Conservation (phyloP, 2,329 filamentous ascomycete species). For the Fusarium aywerte region DNA sequence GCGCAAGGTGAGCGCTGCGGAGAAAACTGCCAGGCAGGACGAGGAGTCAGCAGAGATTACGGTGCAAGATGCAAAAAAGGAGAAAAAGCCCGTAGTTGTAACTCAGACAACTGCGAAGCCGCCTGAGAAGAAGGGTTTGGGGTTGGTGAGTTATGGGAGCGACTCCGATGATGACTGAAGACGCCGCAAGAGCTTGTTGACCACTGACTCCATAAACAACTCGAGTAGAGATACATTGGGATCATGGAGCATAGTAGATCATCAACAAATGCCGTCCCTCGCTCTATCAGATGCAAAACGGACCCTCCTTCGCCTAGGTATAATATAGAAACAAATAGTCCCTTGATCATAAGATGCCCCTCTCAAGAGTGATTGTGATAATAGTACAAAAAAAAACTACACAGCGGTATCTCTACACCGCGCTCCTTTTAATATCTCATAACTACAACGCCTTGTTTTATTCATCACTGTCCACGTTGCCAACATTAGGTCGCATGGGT, state of each 20-base stretch:
- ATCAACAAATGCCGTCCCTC: slow-evolving; percentile 26
- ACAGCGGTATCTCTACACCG: not conserved
- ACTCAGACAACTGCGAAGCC: slow-evolving; percentile 2
- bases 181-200: not conserved
- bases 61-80: slow-evolving; percentile 21
- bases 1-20: slow-evolving; percentile 43
- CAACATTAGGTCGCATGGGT: slow-evolving; percentile 56
- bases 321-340: slow-evolving; percentile 40
- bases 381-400: slow-evolving; percentile 42
- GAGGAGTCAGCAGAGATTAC: slow-evolving; percentile 24
- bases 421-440: not conserved
- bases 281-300: slow-evolving; percentile 35
- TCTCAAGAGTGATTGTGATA: slow-evolving; percentile 23
- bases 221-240: slow-evolving; percentile 35
- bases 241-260: slow-evolving; percentile 30
- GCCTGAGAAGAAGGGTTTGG: slow-evolving; percentile 47
- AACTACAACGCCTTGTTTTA: slow-evolving; percentile 13
- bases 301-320: slow-evolving; percentile 29
- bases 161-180: slow-evolving; percentile 56
- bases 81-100: slow-evolving; percentile 15
- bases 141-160: slow-evolving; percentile 64
- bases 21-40: slow-evolving; percentile 16
- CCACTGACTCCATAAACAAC: slow-evolving; percentile 15
- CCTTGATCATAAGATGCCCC: slow-evolving; percentile 21
- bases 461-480: slow-evolving; percentile 54